Conservation (phyloP, 768 basidiomycete species). For the Phaffia australis region DNA sequence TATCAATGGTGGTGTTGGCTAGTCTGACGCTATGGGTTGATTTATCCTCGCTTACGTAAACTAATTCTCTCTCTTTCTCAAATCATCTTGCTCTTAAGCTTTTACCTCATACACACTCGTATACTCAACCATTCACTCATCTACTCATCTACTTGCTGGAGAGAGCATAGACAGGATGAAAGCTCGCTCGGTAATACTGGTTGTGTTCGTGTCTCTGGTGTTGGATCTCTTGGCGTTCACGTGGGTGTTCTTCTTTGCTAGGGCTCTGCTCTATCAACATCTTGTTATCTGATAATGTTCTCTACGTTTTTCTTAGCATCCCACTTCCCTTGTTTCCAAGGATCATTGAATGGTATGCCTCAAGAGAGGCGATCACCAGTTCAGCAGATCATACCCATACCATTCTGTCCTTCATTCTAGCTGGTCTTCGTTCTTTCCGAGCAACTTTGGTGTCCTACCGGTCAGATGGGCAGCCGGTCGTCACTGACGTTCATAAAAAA, state of each 20-base stretch:
- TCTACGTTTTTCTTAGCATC: constrained; percentile 31
- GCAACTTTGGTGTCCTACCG: constrained; percentile 47
- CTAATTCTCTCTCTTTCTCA: too few relatives aligned
- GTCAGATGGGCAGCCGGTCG: constrained; percentile 41
- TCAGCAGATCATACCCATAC: constrained; percentile 49
- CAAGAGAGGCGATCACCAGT: constrained; percentile 46
- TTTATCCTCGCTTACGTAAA: too few relatives aligned
- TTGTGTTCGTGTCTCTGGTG: constrained; percentile 82
- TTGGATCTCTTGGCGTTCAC: constrained; percentile 60
- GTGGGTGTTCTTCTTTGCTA: constrained; percentile 39
- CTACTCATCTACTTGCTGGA: too few relatives aligned
- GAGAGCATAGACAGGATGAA: too few relatives aligned
- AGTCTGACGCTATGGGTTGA: too few relatives aligned
- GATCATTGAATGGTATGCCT: constrained; percentile 36
- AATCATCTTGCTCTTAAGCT: too few relatives aligned
- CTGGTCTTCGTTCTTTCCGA: constrained; percentile 56
- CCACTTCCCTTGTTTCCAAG: constrained; percentile 23
- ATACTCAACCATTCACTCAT: too few relatives aligned
- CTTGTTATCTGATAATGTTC: constrained; percentile 63
- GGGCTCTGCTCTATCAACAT: background rate
- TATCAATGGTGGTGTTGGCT: too few relatives aligned
- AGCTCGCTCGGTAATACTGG: constrained; percentile 46
- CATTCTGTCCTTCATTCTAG: constrained; percentile 61
- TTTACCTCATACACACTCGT: too few relatives aligned
- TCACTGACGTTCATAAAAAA: constrained; percentile 41